Conservation (phyloP, 2,329 filamentous ascomycete species). For the Talaromyces rugulosus region DNA sequence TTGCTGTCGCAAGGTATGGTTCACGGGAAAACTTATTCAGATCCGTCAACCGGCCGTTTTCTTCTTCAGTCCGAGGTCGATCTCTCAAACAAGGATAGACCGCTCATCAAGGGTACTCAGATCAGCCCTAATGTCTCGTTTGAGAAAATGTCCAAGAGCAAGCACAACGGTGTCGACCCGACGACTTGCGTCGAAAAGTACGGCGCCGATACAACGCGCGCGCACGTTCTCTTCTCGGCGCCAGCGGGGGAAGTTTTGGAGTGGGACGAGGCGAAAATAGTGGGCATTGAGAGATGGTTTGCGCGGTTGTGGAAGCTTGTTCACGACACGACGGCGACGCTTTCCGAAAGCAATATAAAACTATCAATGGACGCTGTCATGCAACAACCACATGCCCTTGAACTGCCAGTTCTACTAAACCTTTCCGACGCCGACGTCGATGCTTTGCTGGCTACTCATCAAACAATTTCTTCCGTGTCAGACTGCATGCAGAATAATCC, state of each 20-base stretch:
- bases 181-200: conserved; percentile 66
- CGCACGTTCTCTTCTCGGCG: conserved; percentile 85
- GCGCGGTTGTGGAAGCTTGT: conserved; percentile 61
- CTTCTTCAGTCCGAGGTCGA: conserved; percentile 73
- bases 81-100: conserved; percentile 51
- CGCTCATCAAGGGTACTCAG: conserved; percentile 60
- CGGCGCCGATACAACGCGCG: conserved; percentile 77
- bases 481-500: conserved; percentile 65
- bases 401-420: conserved; percentile 25
- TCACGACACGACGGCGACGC: conserved; percentile 25
- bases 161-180: conserved; percentile 86
- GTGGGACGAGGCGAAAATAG: conserved; percentile 81
- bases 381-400: conserved; percentile 22
- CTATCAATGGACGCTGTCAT: conserved; percentile 19
- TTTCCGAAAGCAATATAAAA: conserved; percentile 18
- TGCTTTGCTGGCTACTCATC: conserved; percentile 64
- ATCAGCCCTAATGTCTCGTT: conserved; percentile 60
- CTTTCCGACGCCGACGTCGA: conserved; percentile 34
- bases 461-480: conserved; percentile 63
- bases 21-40: conserved; percentile 75
- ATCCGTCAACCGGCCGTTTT: conserved; percentile 71
- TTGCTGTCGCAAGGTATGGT: conserved; percentile 91
- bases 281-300: conserved; percentile 78
- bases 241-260: conserved; percentile 78
- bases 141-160: conserved; percentile 96